Percentiles rank a stretch among this genome's conserved stretches.
phyloP scores from a whole-genome alignment of 768 basidiomycete species.

The Rhizopogon vinicolor region DNA sequence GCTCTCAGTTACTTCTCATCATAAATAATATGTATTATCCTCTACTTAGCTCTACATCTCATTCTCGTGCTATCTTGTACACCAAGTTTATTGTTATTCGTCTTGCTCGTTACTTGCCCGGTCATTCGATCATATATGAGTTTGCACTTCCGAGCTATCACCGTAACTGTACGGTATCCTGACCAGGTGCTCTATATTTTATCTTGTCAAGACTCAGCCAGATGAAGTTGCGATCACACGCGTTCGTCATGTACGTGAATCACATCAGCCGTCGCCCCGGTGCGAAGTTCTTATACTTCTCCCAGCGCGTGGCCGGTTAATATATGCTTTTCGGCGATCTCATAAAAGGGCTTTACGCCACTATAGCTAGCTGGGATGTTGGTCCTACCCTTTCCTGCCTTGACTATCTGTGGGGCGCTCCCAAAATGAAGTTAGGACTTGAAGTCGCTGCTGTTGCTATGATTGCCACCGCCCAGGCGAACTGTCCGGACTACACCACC shows the following conservation, averaged over 20 bases:
- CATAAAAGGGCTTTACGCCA: conserved; percentile 1
- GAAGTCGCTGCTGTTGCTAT: conserved; percentile 16
- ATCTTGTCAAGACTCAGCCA: too few relatives aligned
- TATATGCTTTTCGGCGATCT: conserved; percentile 7
- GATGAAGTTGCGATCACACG: not conserved
- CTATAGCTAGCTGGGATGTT: not conserved
- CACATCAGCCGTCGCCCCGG: not conserved
- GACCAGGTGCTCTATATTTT: too few relatives aligned
- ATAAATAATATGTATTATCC: not conserved
- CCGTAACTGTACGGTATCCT: too few relatives aligned
- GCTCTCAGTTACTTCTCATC: not conserved
- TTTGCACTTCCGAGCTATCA: too few relatives aligned
- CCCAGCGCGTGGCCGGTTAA: not conserved
- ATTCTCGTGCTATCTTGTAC: not conserved
- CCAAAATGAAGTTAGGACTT: conserved; percentile 17
- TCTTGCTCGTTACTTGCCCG: not conserved
- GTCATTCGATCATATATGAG: too few relatives aligned
- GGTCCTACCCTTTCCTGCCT: conserved; percentile 3
- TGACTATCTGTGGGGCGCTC: conserved; percentile 7
- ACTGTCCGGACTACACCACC: conserved; percentile 59
- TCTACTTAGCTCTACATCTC: not conserved
- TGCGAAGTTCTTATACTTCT: not conserved
- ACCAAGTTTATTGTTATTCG: not conserved
- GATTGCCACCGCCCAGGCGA: conserved; percentile 19
- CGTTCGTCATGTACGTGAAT: not conserved